Conservation (phyloP, 768 basidiomycete species). For the Leccinum uliginosum region DNA sequence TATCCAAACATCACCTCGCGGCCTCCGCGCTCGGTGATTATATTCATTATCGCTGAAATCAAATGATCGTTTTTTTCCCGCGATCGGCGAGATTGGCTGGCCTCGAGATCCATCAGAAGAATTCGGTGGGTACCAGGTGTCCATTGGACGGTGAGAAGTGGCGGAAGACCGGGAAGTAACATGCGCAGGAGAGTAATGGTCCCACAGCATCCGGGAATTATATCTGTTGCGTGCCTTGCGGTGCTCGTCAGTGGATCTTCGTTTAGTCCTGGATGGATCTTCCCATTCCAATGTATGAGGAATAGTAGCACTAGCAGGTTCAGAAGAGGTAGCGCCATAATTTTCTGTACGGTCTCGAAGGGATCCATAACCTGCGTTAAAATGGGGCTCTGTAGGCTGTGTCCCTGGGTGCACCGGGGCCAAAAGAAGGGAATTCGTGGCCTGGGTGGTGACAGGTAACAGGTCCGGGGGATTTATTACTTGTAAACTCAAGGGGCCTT, state of each 20-base stretch:
- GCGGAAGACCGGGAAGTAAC: background rate
- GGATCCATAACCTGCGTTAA: background rate
- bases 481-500: slow-evolving; percentile 4
- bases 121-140: slow-evolving; percentile 7
- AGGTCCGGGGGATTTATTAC: slow-evolving; percentile 8
- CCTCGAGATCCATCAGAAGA: slow-evolving; percentile 10
- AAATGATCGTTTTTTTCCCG: slow-evolving; percentile 19
- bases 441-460: slow-evolving; percentile 2
- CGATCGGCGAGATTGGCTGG: slow-evolving; percentile 16
- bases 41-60: slow-evolving; percentile 22
- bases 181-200: slow-evolving; percentile 12
- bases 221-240: slow-evolving; percentile 3
- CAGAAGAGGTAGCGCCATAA: slow-evolving; percentile 4
- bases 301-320: slow-evolving; percentile 1
- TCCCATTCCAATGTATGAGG: slow-evolving; percentile 5
- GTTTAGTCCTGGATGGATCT: slow-evolving; percentile 9
- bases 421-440: slow-evolving; percentile 8
- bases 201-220: background rate
- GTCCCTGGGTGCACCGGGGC: slow-evolving; percentile 8
- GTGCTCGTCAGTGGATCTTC: slow-evolving; percentile 8
- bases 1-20: slow-evolving; percentile 19
- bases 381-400: background rate
- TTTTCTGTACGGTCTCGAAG: slow-evolving; percentile 1
- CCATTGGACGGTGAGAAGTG: background rate
- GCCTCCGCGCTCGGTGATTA: slow-evolving; percentile 20